phyloP scores from a whole-genome alignment of 2,329 filamentous ascomycete species.

The Colletotrichum filicis region DNA sequence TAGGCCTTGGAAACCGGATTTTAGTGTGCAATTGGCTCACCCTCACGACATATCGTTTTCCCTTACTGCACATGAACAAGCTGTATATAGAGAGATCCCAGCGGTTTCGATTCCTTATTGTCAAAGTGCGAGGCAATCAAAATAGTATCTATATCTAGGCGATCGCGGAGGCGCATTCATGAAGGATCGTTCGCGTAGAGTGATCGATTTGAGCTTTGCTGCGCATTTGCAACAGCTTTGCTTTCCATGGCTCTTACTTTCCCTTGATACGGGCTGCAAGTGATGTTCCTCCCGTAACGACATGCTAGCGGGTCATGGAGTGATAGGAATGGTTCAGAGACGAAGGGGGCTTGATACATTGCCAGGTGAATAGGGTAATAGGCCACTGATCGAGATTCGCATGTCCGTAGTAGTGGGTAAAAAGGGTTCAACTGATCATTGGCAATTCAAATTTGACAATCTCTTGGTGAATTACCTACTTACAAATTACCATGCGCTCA shows the following conservation, averaged over 20 bases:
- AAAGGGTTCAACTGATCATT: not conserved
- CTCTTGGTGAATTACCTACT: not conserved
- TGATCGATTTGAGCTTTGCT: not conserved
- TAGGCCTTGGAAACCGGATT: not conserved
- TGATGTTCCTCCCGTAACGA: no score
- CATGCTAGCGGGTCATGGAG: no score
- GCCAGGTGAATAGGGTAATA: not conserved
- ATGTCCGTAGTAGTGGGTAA: not conserved
- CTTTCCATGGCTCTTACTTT: not conserved
- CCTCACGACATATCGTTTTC: slow-evolving; percentile 4
- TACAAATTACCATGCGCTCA: not conserved
- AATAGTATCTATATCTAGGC: not conserved
- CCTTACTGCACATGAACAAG: not conserved
- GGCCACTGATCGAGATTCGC: not conserved
- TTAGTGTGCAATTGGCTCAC: not conserved
- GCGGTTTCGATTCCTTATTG: slow-evolving; percentile 14
- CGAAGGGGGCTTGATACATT: no score
- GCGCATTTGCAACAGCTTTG: not conserved
- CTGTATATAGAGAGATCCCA: slow-evolving; percentile 6
- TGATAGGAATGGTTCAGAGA: no score
- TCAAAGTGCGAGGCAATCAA: not conserved
- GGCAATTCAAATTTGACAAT: not conserved
- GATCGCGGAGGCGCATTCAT: not conserved
- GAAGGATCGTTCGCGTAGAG: no score
- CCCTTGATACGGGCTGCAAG: not conserved